A percentile compares a stretch with the other conserved stretches of the same genome.
Conservation (phyloP, 306 rosid species). For the Cucurbita argyrosperma region DNA sequence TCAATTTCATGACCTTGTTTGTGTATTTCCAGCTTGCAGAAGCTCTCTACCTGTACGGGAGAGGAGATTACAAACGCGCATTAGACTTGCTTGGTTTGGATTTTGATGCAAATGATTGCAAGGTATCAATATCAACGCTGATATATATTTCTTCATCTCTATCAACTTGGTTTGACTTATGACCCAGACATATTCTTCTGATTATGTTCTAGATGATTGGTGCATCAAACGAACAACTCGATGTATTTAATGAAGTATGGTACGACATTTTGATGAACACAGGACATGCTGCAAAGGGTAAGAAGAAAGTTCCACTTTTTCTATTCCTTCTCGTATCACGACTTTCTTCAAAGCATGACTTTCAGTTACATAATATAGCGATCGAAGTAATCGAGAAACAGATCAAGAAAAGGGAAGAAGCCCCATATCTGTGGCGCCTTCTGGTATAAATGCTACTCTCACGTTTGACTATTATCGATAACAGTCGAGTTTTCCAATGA, state of each 20-base stretch:
- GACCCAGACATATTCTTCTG: not conserved
- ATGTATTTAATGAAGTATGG: slow-evolving; percentile 78
- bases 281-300: slow-evolving; percentile 52
- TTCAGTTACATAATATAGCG: slow-evolving; percentile 18
- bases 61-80: slow-evolving; percentile 36
- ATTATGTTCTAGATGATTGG: slow-evolving; percentile 47
- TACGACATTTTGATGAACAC: slow-evolving; percentile 45
- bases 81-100: slow-evolving; percentile 54
- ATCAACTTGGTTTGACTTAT: not conserved
- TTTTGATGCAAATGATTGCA: slow-evolving; percentile 50
- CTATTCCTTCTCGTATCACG: not conserved
- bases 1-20: not conserved
- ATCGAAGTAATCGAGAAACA: slow-evolving; percentile 44
- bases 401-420: slow-evolving; percentile 42
- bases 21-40: slow-evolving; percentile 59
- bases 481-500: not conserved
- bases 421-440: slow-evolving; percentile 61
- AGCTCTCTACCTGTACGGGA: slow-evolving; percentile 69
- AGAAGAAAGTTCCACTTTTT: slow-evolving; percentile 5
- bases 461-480: not conserved
- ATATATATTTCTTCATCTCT: not conserved
- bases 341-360: slow-evolving; percentile 9
- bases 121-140: slow-evolving; percentile 27
- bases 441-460: slow-evolving; percentile 29
- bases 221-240: slow-evolving; percentile 82